Base-by-base conservation (phyloP, 2,329 filamentous ascomycete species). In the Aspergillus luchuensis region DNA sequence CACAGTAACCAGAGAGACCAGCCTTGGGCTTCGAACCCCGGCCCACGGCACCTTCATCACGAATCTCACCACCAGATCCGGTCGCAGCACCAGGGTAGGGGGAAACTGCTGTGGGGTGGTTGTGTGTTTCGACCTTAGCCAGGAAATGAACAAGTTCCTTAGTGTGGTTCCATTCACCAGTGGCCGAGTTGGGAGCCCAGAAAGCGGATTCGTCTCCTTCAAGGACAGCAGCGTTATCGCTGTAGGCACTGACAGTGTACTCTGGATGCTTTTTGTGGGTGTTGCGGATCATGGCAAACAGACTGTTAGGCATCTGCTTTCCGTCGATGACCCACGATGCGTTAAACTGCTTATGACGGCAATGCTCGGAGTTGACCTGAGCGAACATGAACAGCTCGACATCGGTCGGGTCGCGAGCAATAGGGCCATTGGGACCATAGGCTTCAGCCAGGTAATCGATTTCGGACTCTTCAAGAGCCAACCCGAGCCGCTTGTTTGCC, bases 321-420 rank as follows among this genome's bases (percentile, higher is more conserved):
- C 93, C 93, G 74, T 99, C 93, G 69, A 99, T 96, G 15, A 89
- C 95, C 92, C 95, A 99, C 61, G 88, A 89, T 28, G 95, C 93
- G 77, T 99, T 99, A 85, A 99, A 99, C 70, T 96, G 91, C 82
- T 97, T 96, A 74, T 89, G 87, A 60, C 87, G 80, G 72, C 87
- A 97, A 78, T 98, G 94, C 82, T 99, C 95, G 3, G 94, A 98
- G 81, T 98, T 98, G 75, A 99, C 94, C 79, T 99, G 95, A 15
- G 94, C 94, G 76, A 98, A 99, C 95, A 98, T 98, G 83, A 98
- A 98, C 21, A 98, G 84, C 79, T 99, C 95, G 48, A 98, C 91
- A 74, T 98, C 95, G 62, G 92, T 89, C 1, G 91, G 91, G 52
- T 89, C 80, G 63, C 83, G 75, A 11, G 83, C 83, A 53, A 87